Evolutionary conservation across 257 asterid species (phyloP).

Genomic region (Anisodus tanguticus): DNA sequence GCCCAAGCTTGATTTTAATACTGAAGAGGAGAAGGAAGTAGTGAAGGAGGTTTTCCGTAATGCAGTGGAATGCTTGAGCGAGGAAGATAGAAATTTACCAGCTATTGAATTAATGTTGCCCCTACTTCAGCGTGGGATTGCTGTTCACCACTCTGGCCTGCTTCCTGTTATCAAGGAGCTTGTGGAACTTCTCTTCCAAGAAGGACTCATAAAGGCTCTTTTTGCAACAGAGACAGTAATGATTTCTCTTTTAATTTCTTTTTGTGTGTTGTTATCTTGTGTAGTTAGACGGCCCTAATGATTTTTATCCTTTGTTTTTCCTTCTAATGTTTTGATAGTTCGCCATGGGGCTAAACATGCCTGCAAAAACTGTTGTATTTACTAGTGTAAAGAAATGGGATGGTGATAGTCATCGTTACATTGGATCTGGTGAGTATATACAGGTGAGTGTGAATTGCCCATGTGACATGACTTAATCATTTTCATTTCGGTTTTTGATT

Average conservation of each 20-base stretch:
- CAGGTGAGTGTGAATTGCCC: conserved; percentile 66
- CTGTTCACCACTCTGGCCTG: conserved; percentile 98
- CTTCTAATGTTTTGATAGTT: conserved; percentile 51
- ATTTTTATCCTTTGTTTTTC: conserved; percentile 35
- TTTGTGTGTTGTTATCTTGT: not conserved
- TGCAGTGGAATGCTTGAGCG: conserved; percentile 81
- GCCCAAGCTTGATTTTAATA: conserved; percentile 93
- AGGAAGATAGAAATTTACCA: conserved; percentile 95
- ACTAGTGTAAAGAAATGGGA: conserved; percentile 96
- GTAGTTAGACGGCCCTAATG: not conserved
- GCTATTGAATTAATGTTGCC: conserved; percentile 96
- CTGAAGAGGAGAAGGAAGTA: conserved; percentile 77
- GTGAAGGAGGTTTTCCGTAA: conserved; percentile 87
- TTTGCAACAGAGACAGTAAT: conserved; percentile 98
- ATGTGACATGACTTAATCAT: conserved; percentile 17
- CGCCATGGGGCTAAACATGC: conserved; percentile 99
- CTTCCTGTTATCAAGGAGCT: conserved; percentile 96
- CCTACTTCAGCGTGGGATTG: conserved; percentile 93
- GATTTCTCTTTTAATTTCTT: not conserved
- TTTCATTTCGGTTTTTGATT: not conserved
- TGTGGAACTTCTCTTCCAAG: conserved; percentile 97
- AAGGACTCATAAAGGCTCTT: conserved; percentile 97
- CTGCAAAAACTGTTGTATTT: conserved; percentile 99
- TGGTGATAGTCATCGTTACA: conserved; percentile 94
- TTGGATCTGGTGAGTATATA: conserved; percentile 98